phyloP scores from a whole-genome alignment of 2,329 filamentous ascomycete genomes.

The Diplocarpon rosae region DNA sequence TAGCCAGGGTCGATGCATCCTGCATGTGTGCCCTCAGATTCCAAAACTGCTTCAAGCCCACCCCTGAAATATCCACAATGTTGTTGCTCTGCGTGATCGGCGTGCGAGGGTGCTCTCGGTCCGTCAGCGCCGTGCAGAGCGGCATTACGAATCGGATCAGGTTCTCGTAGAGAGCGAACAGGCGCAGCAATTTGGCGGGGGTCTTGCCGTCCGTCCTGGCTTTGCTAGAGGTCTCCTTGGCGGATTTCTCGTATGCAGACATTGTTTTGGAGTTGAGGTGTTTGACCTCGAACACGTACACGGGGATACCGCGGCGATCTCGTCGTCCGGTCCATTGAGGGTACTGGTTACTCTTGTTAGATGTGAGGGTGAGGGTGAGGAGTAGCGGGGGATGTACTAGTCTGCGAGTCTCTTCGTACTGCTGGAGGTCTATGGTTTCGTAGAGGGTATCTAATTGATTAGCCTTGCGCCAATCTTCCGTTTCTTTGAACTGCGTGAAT shows the following conservation, averaged over 20 bases:
- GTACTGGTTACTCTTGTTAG: conserved; percentile 44
- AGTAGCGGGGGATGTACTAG: conserved; percentile 43
- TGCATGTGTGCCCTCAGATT: conserved; percentile 92
- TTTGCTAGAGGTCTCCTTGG: conserved; percentile 42
- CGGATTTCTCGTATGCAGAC: conserved; percentile 60
- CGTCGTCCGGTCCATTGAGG: conserved; percentile 91
- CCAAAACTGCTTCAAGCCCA: conserved; percentile 91
- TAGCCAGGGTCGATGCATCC: conserved; percentile 76
- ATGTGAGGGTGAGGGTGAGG: conserved; percentile 1
- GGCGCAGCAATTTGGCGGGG: conserved; percentile 64
- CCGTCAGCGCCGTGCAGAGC: conserved; percentile 63
- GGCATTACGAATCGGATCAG: conserved; percentile 80
- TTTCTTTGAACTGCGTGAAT: conserved; percentile 74
- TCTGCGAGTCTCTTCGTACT: conserved; percentile 69
- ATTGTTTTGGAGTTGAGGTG: conserved; percentile 76
- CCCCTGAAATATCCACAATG: conserved; percentile 83
- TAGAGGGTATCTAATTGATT: conserved; percentile 73
- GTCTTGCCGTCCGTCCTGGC: conserved; percentile 56
- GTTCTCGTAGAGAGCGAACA: conserved; percentile 92
- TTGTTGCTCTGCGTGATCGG: conserved; percentile 89
- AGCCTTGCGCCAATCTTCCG: conserved; percentile 74
- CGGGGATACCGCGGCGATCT: conserved; percentile 80
- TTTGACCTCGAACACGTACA: conserved; percentile 83
- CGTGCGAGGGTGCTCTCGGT: conserved; percentile 63
- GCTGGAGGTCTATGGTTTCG: conserved; percentile 72